These are phyloP conservation scores for Podochytrium sp. DNA, from an alignment of 192 early-diverging fungal species.

Conservation along the genomic window DNA sequence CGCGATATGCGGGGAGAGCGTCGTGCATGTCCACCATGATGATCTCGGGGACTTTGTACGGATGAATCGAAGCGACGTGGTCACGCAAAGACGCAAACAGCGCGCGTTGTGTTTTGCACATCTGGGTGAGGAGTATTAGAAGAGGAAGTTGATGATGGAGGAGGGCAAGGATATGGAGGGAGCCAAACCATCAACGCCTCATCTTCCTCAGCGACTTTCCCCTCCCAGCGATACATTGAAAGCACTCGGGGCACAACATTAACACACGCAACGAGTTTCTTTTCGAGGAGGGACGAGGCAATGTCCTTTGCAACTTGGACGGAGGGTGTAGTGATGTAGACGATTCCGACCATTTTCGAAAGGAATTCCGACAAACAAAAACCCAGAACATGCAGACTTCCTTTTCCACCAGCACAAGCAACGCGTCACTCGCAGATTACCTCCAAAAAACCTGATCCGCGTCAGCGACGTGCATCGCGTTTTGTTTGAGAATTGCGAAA, in stretches of 20 bases:
- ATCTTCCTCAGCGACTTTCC: background rate
- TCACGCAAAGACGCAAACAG: background rate
- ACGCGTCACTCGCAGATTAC: too few relatives aligned
- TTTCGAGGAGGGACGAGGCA: background rate
- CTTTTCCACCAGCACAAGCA: too few relatives aligned
- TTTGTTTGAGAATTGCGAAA: constrained; percentile 16
- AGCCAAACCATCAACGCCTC: background rate
- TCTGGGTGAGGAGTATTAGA: background rate
- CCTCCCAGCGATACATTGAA: constrained; percentile 1
- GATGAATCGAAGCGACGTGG: background rate
- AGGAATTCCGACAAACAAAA: too few relatives aligned
- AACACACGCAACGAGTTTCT: background rate
- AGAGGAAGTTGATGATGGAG: background rate
- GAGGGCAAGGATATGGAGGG: background rate
- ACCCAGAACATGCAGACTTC: too few relatives aligned
- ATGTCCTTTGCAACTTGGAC: background rate
- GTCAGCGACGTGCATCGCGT: constrained; percentile 7
- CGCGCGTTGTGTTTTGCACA: background rate
- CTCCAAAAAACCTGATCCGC: constrained; percentile 7
- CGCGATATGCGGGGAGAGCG: background rate
- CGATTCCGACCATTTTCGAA: background rate
- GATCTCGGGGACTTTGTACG: constrained; percentile 7
- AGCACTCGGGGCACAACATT: background rate
- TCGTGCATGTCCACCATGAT: background rate
- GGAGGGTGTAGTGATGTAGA: background rate